Percentiles rank a stretch among this genome's conserved stretches.
Evolutionary conservation across 1,139 yeast species (phyloP).

Genomic region (Debaryomyces sp.): DNA sequence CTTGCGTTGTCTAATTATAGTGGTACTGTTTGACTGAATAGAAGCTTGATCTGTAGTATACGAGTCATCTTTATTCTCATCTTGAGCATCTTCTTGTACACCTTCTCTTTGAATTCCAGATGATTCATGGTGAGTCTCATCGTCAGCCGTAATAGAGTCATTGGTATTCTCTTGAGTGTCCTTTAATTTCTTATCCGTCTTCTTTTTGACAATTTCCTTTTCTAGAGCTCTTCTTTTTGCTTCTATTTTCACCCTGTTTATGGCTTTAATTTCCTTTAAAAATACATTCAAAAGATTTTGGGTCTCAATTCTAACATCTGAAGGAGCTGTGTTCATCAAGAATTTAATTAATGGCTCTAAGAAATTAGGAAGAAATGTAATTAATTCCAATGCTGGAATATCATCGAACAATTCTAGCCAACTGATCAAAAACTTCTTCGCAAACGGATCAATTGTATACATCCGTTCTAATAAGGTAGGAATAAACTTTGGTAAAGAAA

Average conservation of each 20-base stretch:
- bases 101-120: constrained; percentile 8
- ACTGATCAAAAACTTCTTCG: constrained; percentile 86
- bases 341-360: constrained; percentile 83
- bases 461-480: constrained; percentile 90
- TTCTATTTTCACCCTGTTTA: constrained; percentile 66
- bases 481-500: constrained; percentile 83
- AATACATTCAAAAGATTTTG: constrained; percentile 75
- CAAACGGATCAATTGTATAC: constrained; percentile 89
- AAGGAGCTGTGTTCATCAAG: constrained; percentile 74
- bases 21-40: constrained; percentile 22
- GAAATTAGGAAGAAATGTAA: constrained; percentile 86
- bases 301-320: constrained; percentile 87
- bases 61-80: constrained; percentile 8
- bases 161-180: constrained; percentile 9
- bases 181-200: constrained; percentile 7
- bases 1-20: constrained; percentile 12
- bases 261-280: constrained; percentile 76
- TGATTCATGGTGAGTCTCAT: constrained; percentile 1
- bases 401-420: constrained; percentile 93
- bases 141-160: neutral
- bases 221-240: constrained; percentile 37
- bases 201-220: constrained; percentile 16
- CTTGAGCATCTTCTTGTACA: constrained; percentile 10
- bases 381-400: constrained; percentile 87
- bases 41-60: constrained; percentile 19